Conservation (phyloP, 257 asterid genomes). For the Nicotiana obtusifolia region DNA sequence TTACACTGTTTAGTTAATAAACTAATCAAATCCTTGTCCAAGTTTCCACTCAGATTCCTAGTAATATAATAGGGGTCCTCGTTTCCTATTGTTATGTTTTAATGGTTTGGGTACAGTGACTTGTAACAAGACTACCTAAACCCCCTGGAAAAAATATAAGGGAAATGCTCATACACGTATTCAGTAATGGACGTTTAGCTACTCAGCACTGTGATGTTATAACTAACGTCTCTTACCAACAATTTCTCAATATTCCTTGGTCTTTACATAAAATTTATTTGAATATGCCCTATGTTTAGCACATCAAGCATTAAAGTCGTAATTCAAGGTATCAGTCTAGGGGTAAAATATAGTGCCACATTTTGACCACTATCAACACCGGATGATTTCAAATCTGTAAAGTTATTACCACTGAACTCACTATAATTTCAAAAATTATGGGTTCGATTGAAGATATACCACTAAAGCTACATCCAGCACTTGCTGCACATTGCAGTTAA, state of each 20-base stretch:
- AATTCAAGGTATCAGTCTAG: too few species aligned
- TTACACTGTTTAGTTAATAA: not conserved
- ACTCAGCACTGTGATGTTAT: slow-evolving; percentile 7
- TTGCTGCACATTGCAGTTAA: too few species aligned
- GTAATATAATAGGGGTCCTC: not conserved
- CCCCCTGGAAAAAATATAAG: not conserved
- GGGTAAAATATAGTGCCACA: not conserved
- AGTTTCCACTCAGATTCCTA: not conserved
- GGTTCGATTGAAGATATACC: too few species aligned
- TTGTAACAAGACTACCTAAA: slow-evolving; percentile 11
- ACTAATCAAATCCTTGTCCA: not conserved
- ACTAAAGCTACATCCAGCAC: too few species aligned
- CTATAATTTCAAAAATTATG: too few species aligned
- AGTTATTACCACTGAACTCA: too few species aligned
- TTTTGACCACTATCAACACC: not conserved
- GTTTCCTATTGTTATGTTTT: not conserved
- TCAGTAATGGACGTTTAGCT: slow-evolving; percentile 11
- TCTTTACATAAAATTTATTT: not conserved
- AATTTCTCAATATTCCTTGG: not conserved
- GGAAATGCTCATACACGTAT: not conserved
- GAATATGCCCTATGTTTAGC: not conserved
- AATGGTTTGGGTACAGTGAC: not conserved
- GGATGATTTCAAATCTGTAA: too few species aligned
- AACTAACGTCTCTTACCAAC: slow-evolving; percentile 12
- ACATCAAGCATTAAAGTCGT: not conserved